Conservation (phyloP, 768 basidiomycete species). For the Boletus tomentosulus region DNA sequence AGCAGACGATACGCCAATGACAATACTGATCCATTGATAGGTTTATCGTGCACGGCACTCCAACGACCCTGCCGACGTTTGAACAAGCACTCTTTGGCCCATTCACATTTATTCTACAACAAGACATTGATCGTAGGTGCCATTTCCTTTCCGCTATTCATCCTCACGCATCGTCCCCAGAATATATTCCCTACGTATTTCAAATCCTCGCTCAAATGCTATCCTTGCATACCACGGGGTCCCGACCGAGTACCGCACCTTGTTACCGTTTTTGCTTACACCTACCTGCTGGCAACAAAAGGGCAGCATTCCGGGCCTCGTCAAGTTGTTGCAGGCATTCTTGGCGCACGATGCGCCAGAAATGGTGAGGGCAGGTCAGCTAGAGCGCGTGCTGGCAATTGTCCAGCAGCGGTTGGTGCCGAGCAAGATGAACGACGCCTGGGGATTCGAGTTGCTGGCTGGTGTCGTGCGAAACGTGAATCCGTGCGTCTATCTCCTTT, state of each 20-base stretch:
- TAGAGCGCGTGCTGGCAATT: conserved; percentile 78
- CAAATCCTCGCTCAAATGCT: conserved; percentile 96
- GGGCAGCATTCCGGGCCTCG: conserved; percentile 91
- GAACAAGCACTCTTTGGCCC: conserved; percentile 82
- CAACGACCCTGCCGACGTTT: conserved; percentile 64
- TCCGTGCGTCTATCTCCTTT: conserved; percentile 42
- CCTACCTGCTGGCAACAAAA: conserved; percentile 90
- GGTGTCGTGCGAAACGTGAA: conserved; percentile 68
- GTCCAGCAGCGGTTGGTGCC: conserved; percentile 87
- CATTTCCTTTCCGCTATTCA: not conserved
- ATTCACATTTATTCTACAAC: conserved; percentile 81
- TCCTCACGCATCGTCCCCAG: conserved; percentile 36
- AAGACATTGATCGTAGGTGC: conserved; percentile 87
- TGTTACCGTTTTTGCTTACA: conserved; percentile 80
- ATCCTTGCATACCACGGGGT: conserved; percentile 66
- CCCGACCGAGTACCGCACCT: conserved; percentile 70
- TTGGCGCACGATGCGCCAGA: conserved; percentile 62
- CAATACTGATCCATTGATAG: conserved; percentile 35
- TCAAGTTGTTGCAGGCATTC: conserved; percentile 82
- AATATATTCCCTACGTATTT: conserved; percentile 97
- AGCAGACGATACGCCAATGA: not conserved
- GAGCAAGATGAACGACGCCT: conserved; percentile 81
- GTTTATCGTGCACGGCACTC: conserved; percentile 74
- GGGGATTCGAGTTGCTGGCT: conserved; percentile 88
- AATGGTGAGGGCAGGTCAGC: conserved; percentile 68